Conservation (phyloP, 2,329 filamentous ascomycete genomes). For the Colletotrichum simmondsii region DNA sequence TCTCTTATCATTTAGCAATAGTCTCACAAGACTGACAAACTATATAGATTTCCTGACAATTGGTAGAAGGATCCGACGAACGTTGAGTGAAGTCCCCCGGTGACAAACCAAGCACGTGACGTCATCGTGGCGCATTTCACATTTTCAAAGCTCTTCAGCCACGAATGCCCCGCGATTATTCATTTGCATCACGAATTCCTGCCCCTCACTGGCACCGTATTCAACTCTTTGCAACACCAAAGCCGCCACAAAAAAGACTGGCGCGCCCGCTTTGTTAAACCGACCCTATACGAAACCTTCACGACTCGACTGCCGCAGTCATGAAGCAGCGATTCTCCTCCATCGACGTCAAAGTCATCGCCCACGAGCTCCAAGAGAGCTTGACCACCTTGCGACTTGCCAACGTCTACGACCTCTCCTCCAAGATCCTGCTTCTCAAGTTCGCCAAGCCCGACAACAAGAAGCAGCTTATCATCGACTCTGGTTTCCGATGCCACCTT, state of each 20-base stretch:
- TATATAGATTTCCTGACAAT: too few relatives aligned
- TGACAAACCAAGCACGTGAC: constrained; percentile 17
- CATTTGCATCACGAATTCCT: constrained; percentile 23
- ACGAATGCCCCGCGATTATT: constrained; percentile 34
- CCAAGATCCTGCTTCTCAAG: constrained; percentile 94
- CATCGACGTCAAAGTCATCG: constrained; percentile 88
- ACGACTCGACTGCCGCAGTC: constrained; percentile 37
- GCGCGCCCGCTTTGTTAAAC: not conserved
- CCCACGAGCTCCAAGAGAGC: constrained; percentile 85
- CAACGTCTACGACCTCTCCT: constrained; percentile 96
- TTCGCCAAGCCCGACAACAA: constrained; percentile 91
- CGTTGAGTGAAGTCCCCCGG: too few relatives aligned
- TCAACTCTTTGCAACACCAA: constrained; percentile 3
- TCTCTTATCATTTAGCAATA: too few relatives aligned
- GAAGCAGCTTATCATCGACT: constrained; percentile 92
- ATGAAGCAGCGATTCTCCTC: constrained; percentile 88
- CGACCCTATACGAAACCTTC: not conserved
- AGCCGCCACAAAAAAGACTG: not conserved
- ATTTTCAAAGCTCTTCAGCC: constrained; percentile 20
- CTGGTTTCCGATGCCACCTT: constrained; percentile 94
- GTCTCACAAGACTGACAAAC: too few relatives aligned
- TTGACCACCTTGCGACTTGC: constrained; percentile 84
- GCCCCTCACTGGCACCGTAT: constrained; percentile 23
- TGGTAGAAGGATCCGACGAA: not conserved
- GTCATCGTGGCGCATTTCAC: constrained; percentile 27